phyloP scores from a whole-genome alignment of 441 rosid species.

The Hura crepitans region DNA sequence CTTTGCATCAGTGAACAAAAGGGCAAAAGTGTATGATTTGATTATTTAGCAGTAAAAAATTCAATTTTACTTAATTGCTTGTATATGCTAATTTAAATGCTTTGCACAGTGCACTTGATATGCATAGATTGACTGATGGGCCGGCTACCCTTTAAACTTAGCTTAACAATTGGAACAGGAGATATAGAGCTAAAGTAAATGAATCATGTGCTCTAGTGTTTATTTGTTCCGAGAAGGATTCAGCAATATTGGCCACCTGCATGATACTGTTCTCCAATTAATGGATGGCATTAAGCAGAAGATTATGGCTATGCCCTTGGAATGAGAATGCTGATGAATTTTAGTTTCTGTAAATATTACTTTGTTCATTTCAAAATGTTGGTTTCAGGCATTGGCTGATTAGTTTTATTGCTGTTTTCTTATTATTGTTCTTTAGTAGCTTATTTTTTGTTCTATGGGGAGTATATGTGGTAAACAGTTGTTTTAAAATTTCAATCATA shows the following conservation, averaged over 20 bases:
- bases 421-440: not conserved
- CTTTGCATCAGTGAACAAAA: conserved; percentile 22
- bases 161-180: not conserved
- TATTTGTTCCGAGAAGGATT: not conserved
- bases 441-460: not conserved
- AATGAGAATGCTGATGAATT: not conserved
- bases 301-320: not conserved
- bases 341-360: not conserved
- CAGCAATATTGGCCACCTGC: not conserved
- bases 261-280: not conserved
- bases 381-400: not conserved
- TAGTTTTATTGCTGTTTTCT: not conserved
- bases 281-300: not conserved
- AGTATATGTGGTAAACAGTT: not conserved
- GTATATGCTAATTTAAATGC: not conserved
- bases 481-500: not conserved
- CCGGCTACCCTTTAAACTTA: not conserved
- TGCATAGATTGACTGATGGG: not conserved
- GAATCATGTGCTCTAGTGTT: not conserved
- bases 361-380: not conserved
- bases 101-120: conserved; percentile 10
- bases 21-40: conserved; percentile 11
- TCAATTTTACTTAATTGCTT: conserved; percentile 11
- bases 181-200: not conserved
- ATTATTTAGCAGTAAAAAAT: conserved; percentile 3